These are phyloP conservation scores for Nakazawaea ernobii DNA, from an alignment of 805 yeast genomes.

Conservation along the genomic window DNA sequence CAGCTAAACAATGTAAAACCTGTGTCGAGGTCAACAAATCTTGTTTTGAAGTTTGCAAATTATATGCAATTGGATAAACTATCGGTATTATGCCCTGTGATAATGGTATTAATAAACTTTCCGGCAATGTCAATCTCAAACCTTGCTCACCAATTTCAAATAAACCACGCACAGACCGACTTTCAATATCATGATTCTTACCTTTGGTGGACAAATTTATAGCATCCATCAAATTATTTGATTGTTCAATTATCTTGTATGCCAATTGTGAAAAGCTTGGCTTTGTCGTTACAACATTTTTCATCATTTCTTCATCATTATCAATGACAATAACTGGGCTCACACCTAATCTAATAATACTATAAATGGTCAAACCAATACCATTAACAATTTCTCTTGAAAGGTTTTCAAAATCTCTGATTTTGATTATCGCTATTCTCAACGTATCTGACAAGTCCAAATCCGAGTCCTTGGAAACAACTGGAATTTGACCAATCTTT, in stretches of 20 bases:
- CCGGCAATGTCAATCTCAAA: conserved; percentile 25
- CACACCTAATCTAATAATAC: conserved; percentile 60
- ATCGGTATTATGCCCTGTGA: conserved; percentile 48
- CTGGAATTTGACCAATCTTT: conserved; percentile 16
- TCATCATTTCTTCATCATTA: conserved; percentile 18
- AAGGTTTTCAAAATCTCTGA: conserved; percentile 34
- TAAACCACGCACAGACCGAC: conserved; percentile 29
- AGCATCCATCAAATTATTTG: conserved; percentile 16
- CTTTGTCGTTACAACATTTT: background rate
- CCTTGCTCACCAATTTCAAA: conserved; percentile 24
- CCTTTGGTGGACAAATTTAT: conserved; percentile 12
- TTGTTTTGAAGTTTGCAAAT: conserved; percentile 24
- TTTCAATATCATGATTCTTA: conserved; percentile 15
- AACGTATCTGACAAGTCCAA: conserved; percentile 31
- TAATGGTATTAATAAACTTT: conserved; percentile 34
- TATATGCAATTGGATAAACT: conserved; percentile 51
- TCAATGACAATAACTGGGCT: conserved; percentile 68
- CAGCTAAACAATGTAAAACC: conserved; percentile 32
- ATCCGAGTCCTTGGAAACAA: conserved; percentile 16
- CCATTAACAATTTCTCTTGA: conserved; percentile 31
- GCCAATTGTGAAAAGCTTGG: conserved; percentile 12
- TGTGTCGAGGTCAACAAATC: conserved; percentile 32
- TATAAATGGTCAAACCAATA: conserved; percentile 49
- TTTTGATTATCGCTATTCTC: conserved; percentile 52
- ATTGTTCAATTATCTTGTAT: conserved; percentile 18